Base-by-base conservation (phyloP, 2,329 filamentous ascomycete genomes). In the Westerdykella ornata region DNA sequence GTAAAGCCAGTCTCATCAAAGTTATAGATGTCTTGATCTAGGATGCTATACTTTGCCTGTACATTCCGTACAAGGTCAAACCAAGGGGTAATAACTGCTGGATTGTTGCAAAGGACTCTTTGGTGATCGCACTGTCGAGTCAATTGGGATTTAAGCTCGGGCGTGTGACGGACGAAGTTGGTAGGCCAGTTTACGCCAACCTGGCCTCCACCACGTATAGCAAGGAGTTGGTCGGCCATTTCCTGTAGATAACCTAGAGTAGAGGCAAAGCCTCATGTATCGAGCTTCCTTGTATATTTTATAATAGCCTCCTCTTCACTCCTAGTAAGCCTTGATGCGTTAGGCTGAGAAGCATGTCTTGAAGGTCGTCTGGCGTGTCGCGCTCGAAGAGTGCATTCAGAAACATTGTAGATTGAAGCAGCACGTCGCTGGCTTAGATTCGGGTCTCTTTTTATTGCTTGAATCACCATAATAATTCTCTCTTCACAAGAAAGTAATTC, bases 1-100 rank as follows among this genome's bases (percentile, higher is more conserved):
- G 15, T 17, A 30, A 49, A 49, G 41, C 44, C 38, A 41, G 44
- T 49, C 37, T 49, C 41, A 20, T 48, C 22, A 36, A 46, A 44
- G 38, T 48, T 48, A 19, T 46, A 46, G 17, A 30, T 45, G 37
- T 49, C 44, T 35, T 41, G 18, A 35, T 48, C 41, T 28, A 40
- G 38, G 28, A 51, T 51, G 8, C 48, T 30, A 22, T 45, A 47
- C 38, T 42, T 41, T 2, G 39, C 40, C 18, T 47, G 40, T 9
- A 44, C 20, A 18, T 41, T 41, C 15, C 38, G 39, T 43, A 49
- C 44, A 44, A 46, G 41, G 42, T 44, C 14, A 31, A 49, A 49
- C 46, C 36, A 49, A 35, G 20, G 39, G 19, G 35, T 40, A 17
- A 49, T 42, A 42, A 45, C 34, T 29, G 19, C 45, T 34, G 29